Evolutionary conservation across 2,329 filamentous ascomycete species (phyloP), one percentile per base, ranked within the genome.

Genomic region (Zelopaecilomyces penicillatus): DNA sequence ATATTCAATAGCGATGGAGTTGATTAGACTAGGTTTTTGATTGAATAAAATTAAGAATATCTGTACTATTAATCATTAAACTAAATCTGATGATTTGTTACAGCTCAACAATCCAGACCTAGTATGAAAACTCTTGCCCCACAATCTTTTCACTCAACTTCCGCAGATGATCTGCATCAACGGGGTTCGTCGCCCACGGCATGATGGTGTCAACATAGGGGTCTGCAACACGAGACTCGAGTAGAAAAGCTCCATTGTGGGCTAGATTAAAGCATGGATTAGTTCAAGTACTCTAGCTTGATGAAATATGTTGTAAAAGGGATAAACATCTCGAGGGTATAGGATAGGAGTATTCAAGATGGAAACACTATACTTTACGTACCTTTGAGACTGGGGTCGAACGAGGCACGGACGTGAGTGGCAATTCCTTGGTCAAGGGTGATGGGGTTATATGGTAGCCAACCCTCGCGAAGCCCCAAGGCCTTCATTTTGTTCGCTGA

Each of bases 101-200:
- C n/a, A n/a, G n/a, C n/a, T n/a, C n/a, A n/a, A n/a, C n/a, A n/a
- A n/a, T n/a, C n/a, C n/a, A n/a, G n/a, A n/a, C 3, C 4, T 34
- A 62, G n/a, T 58, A 60, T 6, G 42, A 42, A 49, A 71, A 71
- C 44, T 63, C 57, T 44, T 71, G 58, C 0, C 58, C 62, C n/a
- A 73, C 68, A 40, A 73, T 50, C 50, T 67, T 55, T 57, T 72
- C 67, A 12, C 66, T 71, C 39, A 71, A 37, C 37, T 59, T 59
- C 71, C 71, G 74, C 33, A 73, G 54, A 54, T 54, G 68, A 46
- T 68, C 64, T 0, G 71, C 69, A 40, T 64, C 61, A 6, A 63
- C 11, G 2, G 46, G 10, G 37, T 56, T 59, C 12, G 57, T 59
- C 1, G 51, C 63, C 59, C 61, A 63, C 7, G 59, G 51, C 38